Evolutionary conservation across 2,329 filamentous ascomycete genomes (phyloP).

Genomic region (Cladophialophora exuberans): DNA sequence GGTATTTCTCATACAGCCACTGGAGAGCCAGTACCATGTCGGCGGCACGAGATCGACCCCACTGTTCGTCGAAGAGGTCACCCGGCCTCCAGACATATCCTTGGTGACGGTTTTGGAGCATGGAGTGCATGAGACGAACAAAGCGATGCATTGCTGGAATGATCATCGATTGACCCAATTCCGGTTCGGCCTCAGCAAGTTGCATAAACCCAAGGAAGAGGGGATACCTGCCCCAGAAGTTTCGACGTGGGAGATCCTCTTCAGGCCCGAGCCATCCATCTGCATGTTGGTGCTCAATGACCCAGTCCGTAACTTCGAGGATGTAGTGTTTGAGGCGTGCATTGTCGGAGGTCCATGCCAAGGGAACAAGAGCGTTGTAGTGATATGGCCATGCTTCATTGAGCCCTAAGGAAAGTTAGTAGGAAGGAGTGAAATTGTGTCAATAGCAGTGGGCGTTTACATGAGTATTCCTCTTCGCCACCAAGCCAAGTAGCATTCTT

Average conservation of each 20-base stretch:
- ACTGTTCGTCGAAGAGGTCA: slow-evolving; percentile 48
- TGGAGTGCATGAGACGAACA: slow-evolving; percentile 54
- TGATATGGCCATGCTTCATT: slow-evolving; percentile 63
- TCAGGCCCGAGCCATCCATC: slow-evolving; percentile 65
- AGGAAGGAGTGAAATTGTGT: not conserved
- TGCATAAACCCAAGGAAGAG: slow-evolving; percentile 55
- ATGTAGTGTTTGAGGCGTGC: slow-evolving; percentile 55
- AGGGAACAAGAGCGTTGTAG: slow-evolving; percentile 61
- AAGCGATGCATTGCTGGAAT: slow-evolving; percentile 56
- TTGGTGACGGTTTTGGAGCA: slow-evolving; percentile 58
- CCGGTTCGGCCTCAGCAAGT: slow-evolving; percentile 54
- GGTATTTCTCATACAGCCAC: slow-evolving; percentile 53
- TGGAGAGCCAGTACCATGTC: slow-evolving; percentile 53
- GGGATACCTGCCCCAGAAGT: slow-evolving; percentile 59
- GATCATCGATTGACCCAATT: slow-evolving; percentile 50
- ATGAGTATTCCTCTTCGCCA: slow-evolving; percentile 55
- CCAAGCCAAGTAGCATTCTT: slow-evolving; percentile 57
- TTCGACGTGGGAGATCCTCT: slow-evolving; percentile 45
- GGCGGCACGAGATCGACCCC: slow-evolving; percentile 44
- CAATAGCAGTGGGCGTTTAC: slow-evolving; percentile 5
- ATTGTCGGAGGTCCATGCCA: slow-evolving; percentile 57
- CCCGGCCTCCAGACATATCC: slow-evolving; percentile 53
- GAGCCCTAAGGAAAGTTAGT: slow-evolving; percentile 37
- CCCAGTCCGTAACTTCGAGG: slow-evolving; percentile 48
- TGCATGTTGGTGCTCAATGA: slow-evolving; percentile 51